Percentiles rank a stretch among this genome's conserved stretches.
phyloP scores from a whole-genome alignment of 257 asterid genomes.

The Solanum verrucosum region DNA sequence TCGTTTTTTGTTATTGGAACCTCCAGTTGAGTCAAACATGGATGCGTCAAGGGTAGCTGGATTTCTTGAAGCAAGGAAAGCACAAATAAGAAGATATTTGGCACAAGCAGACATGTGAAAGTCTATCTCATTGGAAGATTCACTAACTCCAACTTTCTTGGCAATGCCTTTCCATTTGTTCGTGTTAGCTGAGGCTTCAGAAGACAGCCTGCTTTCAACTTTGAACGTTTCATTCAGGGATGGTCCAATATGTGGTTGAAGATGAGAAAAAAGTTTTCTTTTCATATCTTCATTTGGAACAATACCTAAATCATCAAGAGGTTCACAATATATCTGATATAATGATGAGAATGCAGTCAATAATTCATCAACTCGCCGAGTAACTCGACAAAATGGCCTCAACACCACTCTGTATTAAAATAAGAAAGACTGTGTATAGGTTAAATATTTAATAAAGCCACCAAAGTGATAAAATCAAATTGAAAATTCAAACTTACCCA shows the following conservation, averaged over 20 bases:
- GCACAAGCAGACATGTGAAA: slow-evolving; percentile 87
- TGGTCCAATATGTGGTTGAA: slow-evolving; percentile 50
- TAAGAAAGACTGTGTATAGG: not conserved
- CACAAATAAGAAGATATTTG: slow-evolving; percentile 81
- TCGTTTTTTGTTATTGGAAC: slow-evolving; percentile 53
- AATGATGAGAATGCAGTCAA: slow-evolving; percentile 57
- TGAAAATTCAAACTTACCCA: slow-evolving; percentile 42
- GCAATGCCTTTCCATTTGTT: slow-evolving; percentile 26
- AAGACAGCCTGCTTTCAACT: slow-evolving; percentile 30
- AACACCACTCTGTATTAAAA: slow-evolving; percentile 58
- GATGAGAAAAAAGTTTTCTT: slow-evolving; percentile 50
- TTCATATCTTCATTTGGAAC: slow-evolving; percentile 50
- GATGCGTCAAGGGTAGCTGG: slow-evolving; percentile 98
- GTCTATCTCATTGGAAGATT: slow-evolving; percentile 39
- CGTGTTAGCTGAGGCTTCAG: slow-evolving; percentile 30
- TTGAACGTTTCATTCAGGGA: slow-evolving; percentile 58
- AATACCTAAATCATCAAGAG: slow-evolving; percentile 45
- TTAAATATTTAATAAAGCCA: not conserved
- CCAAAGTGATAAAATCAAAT: not conserved
- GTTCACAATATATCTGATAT: slow-evolving; percentile 80
- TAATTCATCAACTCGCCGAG: slow-evolving; percentile 79
- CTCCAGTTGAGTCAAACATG: slow-evolving; percentile 92
- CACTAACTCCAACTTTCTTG: slow-evolving; percentile 36
- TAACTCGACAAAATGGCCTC: slow-evolving; percentile 67
- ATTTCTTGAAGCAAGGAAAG: slow-evolving; percentile 92